Evolutionary conservation across 495 filamentous ascomycete species (phyloP).

Genomic region (Monascus purpureus): DNA sequence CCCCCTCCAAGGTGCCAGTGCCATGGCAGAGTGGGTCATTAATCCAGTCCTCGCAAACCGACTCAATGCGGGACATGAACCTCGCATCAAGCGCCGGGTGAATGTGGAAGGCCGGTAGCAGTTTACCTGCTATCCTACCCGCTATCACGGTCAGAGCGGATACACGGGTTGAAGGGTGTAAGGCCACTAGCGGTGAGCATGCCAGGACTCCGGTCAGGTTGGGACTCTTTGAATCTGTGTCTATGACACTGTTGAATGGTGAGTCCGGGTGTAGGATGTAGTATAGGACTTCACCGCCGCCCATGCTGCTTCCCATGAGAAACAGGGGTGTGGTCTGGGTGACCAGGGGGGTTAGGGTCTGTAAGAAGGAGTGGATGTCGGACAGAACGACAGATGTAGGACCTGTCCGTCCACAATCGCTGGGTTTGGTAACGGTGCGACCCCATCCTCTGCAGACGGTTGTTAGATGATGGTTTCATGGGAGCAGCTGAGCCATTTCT

Average conservation of each 20-base stretch:
- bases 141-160: conserved; percentile 36
- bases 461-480: conserved; percentile 9
- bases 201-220: conserved; percentile 51
- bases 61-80: conserved; percentile 48
- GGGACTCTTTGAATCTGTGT: conserved; percentile 1
- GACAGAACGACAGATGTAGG: conserved; percentile 54
- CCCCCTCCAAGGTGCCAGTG: conserved; percentile 63
- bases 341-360: conserved; percentile 19
- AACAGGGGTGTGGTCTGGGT: conserved; percentile 46
- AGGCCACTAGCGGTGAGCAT: conserved; percentile 55
- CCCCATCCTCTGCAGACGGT: conserved; percentile 38
- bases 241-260: conserved; percentile 9
- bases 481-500: conserved; percentile 20
- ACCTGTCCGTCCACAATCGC: conserved; percentile 54
- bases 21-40: conserved; percentile 60
- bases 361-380: conserved; percentile 62
- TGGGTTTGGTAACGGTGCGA: conserved; percentile 26
- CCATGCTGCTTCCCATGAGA: conserved; percentile 80
- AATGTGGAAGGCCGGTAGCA: conserved; percentile 49
- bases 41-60: conserved; percentile 36
- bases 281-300: conserved; percentile 55
- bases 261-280: conserved; percentile 20
- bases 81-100: conserved; percentile 40
- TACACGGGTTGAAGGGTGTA: conserved; percentile 50
- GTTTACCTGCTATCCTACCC: conserved; percentile 47